phyloP scores from a whole-genome alignment of 1,284 basidiomycete genomes.

The Ceratobasidium sp. region DNA sequence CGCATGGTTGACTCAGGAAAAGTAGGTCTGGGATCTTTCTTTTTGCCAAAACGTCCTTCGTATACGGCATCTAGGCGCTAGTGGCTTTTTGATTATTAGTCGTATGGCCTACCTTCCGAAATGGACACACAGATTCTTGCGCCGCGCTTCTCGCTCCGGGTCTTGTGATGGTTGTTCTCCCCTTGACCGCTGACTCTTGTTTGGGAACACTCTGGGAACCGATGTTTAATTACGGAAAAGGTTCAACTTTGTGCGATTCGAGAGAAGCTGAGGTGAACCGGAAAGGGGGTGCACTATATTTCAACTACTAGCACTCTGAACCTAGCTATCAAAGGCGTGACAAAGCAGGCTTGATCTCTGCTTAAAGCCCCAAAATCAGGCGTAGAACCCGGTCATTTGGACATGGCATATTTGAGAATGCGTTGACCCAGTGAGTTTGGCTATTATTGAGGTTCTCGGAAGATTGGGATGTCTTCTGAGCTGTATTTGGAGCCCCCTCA shows the following conservation, averaged over 20 bases:
- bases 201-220: constrained; percentile 47
- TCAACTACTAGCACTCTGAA: constrained; percentile 34
- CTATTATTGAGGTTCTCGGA: background rate
- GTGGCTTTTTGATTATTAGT: constrained; percentile 45
- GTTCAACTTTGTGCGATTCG: constrained; percentile 40
- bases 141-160: constrained; percentile 19
- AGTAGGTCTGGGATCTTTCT: background rate
- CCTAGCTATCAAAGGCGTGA: constrained; percentile 33
- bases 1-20: constrained; percentile 21
- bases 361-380: constrained; percentile 7
- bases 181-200: constrained; percentile 44
- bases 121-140: constrained; percentile 46
- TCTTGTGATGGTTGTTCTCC: constrained; percentile 38
- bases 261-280: background rate
- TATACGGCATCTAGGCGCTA: constrained; percentile 34
- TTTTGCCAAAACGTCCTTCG: background rate
- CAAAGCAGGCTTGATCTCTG: constrained; percentile 23
- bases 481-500: constrained; percentile 49
- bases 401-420: constrained; percentile 25
- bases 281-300: constrained; percentile 4
- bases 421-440: constrained; percentile 46
- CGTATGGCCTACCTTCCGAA: constrained; percentile 24
- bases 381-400: background rate
- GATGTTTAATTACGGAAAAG: constrained; percentile 19
- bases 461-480: background rate